Percentiles rank a stretch among this genome's conserved stretches.
phyloP scores from a whole-genome alignment of 164 flowering plant species.

The Protea cynaroides region DNA sequence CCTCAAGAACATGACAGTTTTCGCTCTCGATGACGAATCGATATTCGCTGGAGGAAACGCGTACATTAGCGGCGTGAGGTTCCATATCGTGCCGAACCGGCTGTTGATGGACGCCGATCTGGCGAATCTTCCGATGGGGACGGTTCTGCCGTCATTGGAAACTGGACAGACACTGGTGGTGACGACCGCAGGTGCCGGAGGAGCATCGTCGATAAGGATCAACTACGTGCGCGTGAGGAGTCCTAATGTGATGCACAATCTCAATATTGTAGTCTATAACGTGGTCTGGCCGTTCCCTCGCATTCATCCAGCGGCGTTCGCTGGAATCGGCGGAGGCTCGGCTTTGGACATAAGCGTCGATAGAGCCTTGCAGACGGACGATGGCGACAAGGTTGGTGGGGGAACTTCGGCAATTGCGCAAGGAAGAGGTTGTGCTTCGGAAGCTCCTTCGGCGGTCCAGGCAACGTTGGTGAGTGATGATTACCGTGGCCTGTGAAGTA shows the following conservation, averaged over 20 bases:
- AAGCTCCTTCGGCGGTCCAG: no score
- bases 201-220: constrained; percentile 30
- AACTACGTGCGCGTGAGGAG: constrained; percentile 43
- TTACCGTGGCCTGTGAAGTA: no score
- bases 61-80: constrained; percentile 36
- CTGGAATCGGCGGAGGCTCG: not conserved
- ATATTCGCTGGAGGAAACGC: constrained; percentile 43
- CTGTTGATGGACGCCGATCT: constrained; percentile 33
- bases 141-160: constrained; percentile 33
- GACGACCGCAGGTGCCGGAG: constrained; percentile 21
- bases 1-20: constrained; percentile 44
- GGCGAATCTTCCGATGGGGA: constrained; percentile 30
- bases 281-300: constrained; percentile 47
- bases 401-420: no score
- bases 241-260: constrained; percentile 38
- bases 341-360: no score
- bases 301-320: constrained; percentile 16
- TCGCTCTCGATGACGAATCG: constrained; percentile 40
- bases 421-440: no score
- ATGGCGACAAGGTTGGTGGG: no score
- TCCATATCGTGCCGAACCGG: constrained; percentile 49
- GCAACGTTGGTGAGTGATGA: no score
- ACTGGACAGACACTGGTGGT: constrained; percentile 30
- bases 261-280: constrained; percentile 40
- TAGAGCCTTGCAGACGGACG: no score